phyloP scores from a whole-genome alignment of 2,329 filamentous ascomycete species.

The Alternaria atra region DNA sequence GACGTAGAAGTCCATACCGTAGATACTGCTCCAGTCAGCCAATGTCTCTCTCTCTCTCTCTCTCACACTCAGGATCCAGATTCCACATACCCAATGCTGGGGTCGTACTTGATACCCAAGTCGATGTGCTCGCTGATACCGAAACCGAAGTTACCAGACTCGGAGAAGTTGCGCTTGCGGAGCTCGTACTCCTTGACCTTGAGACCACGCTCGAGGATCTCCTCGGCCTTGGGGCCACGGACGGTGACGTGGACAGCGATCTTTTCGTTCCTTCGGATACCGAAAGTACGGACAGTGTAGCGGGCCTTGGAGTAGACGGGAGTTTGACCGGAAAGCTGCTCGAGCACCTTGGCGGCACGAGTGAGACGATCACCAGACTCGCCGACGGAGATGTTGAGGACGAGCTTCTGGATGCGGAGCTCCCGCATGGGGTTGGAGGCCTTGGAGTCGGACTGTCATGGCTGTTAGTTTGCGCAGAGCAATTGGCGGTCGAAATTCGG shows the following conservation, averaged over 20 bases:
- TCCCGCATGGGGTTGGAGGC: slow-evolving; percentile 98
- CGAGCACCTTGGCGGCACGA: slow-evolving; percentile 99
- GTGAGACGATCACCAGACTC: slow-evolving; percentile 99
- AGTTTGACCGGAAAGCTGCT: slow-evolving; percentile 99
- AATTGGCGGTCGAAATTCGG: slow-evolving; percentile 2
- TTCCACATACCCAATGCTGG: slow-evolving; percentile 50
- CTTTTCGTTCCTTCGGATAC: slow-evolving; percentile 99
- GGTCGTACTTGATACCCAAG: slow-evolving; percentile 87
- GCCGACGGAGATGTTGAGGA: slow-evolving; percentile 99
- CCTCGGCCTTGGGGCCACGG: slow-evolving; percentile 98
- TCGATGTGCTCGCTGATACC: slow-evolving; percentile 99
- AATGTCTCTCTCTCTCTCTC: slow-evolving; percentile 1
- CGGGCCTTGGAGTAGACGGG: slow-evolving; percentile 99
- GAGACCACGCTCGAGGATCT: slow-evolving; percentile 99
- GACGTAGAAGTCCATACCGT: slow-evolving; percentile 99
- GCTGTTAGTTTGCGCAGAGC: slow-evolving; percentile 33
- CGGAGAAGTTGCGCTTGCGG: slow-evolving; percentile 99
- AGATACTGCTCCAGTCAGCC: slow-evolving; percentile 49
- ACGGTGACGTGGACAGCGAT: slow-evolving; percentile 99
- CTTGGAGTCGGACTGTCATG: slow-evolving; percentile 65
- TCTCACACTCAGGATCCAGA: background rate
- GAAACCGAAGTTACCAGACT: slow-evolving; percentile 96
- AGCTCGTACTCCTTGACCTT: slow-evolving; percentile 99
- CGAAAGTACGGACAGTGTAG: slow-evolving; percentile 99
- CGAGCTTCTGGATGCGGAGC: slow-evolving; percentile 98